phyloP scores from a whole-genome alignment of 2,329 filamentous ascomycete species.

The Phoma sp. region DNA sequence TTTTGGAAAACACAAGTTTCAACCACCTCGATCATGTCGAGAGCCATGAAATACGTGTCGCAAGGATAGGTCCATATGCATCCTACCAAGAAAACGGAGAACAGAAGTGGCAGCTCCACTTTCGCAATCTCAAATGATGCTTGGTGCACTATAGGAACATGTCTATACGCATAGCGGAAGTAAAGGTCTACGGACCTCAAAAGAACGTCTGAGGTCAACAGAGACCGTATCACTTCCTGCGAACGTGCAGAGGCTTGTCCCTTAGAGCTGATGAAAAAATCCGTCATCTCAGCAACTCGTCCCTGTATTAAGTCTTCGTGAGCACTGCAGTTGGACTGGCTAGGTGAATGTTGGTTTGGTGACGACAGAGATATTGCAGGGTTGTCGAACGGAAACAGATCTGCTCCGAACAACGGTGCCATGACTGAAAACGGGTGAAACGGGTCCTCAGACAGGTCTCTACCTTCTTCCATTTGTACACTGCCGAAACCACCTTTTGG shows the following conservation, averaged over 20 bases:
- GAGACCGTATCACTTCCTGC: neutral
- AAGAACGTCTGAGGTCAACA: neutral
- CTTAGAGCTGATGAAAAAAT: neutral
- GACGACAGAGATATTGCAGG: neutral
- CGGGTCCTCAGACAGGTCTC: neutral
- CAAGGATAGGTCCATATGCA: constrained; percentile 6
- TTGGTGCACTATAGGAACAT: constrained; percentile 1
- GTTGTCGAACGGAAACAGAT: neutral
- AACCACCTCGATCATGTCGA: neutral
- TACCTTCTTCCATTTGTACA: no score
- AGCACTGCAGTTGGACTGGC: neutral
- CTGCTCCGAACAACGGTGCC: neutral
- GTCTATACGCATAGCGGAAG: constrained; percentile 1
- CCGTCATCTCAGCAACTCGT: neutral
- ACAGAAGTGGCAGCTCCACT: neutral
- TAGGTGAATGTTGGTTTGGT: neutral
- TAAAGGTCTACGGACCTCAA: neutral
- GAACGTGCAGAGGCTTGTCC: neutral
- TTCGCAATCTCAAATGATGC: neutral
- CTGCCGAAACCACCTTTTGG: no score
- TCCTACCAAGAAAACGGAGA: neutral
- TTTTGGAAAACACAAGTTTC: neutral
- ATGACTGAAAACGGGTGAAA: neutral
- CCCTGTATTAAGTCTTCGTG: neutral
- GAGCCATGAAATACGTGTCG: constrained; percentile 7